Conservation (phyloP, 768 basidiomycete genomes). For the Collybiopsis luxurians region DNA sequence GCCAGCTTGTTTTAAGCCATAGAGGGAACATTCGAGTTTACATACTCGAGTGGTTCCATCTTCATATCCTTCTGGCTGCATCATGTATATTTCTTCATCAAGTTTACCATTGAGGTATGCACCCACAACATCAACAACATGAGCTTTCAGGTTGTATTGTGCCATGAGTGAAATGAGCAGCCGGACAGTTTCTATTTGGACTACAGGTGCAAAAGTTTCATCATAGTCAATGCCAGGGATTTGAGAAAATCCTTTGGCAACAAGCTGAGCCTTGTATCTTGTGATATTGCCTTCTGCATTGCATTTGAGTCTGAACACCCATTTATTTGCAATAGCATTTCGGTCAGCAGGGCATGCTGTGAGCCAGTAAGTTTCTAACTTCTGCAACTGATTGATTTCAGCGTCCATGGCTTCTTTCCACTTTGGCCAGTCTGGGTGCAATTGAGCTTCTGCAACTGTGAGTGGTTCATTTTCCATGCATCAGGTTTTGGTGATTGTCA, state of each 20-base stretch:
- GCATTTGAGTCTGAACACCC: constrained; percentile 2
- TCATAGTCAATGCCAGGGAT: too few species aligned
- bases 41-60: too few species aligned
- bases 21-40: too few species aligned
- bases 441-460: constrained; percentile 10
- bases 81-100: too few species aligned
- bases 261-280: constrained; percentile 19
- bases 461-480: not conserved
- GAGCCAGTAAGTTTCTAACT: not conserved
- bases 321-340: constrained; percentile 6
- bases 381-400: constrained; percentile 13
- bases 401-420: constrained; percentile 23
- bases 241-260: constrained; percentile 16
- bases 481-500: not conserved
- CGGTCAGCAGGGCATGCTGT: not conserved
- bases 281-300: not conserved
- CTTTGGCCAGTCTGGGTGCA: constrained; percentile 16
- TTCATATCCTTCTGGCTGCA: too few species aligned
- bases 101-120: too few species aligned
- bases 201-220: too few species aligned
- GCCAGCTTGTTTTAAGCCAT: constrained; percentile 22
- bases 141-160: too few species aligned
- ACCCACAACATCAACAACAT: too few species aligned
- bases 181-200: too few species aligned
- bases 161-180: too few species aligned